Evolutionary conservation across 176 grass and related monocot species (phyloP).

Genomic region (Carex littledalei): DNA sequence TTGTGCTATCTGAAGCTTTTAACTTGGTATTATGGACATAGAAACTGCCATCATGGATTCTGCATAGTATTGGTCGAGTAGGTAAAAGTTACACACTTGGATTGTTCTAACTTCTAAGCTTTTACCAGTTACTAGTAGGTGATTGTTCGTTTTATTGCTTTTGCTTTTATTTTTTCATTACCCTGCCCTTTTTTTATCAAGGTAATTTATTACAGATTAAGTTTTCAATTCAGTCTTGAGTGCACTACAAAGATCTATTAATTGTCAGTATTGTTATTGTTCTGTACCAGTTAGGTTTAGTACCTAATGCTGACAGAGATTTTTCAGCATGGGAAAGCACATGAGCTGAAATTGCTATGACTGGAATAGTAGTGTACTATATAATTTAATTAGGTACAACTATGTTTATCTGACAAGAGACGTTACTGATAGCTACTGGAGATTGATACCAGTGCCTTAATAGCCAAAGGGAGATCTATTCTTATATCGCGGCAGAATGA

Average conservation of each 20-base stretch:
- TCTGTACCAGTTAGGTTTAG: not conserved
- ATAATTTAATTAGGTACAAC: not conserved
- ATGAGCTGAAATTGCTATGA: not conserved
- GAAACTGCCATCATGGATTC: not conserved
- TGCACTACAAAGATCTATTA: not conserved
- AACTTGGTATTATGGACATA: not conserved
- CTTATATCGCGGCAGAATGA: constrained; percentile 30
- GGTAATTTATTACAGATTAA: not conserved
- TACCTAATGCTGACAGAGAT: not conserved
- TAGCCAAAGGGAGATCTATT: constrained; percentile 41
- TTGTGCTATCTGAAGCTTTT: not conserved
- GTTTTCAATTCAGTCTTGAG: not conserved
- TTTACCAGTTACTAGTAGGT: not conserved
- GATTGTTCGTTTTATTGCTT: not conserved
- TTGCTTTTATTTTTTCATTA: not conserved
- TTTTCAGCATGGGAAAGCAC: not conserved
- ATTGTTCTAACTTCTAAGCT: not conserved
- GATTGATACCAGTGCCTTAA: constrained; percentile 52
- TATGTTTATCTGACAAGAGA: not conserved
- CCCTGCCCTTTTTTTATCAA: not conserved
- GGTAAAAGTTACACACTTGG: not conserved
- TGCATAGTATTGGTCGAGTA: not conserved
- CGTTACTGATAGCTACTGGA: constrained; percentile 53
- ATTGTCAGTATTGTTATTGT: not conserved
- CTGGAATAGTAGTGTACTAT: not conserved